Conservation (phyloP, 371 early-diverging fungal species). For the Syncephalastrum contaminatum region DNA sequence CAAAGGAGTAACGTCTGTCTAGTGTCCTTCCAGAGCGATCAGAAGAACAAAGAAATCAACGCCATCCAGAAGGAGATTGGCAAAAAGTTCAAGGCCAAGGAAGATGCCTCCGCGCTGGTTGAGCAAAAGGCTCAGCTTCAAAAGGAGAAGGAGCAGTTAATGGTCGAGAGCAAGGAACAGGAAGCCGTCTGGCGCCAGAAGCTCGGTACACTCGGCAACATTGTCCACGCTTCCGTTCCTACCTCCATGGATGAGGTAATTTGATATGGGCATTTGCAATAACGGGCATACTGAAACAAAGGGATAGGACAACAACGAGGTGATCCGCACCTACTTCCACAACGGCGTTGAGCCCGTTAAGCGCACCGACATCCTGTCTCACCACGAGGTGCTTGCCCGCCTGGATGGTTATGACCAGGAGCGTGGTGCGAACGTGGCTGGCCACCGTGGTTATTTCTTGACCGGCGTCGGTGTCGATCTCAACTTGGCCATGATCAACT, state of each 20-base stretch:
- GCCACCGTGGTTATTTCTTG: constrained; percentile 99
- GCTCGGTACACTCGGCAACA: constrained; percentile 89
- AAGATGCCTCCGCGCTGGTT: constrained; percentile 80
- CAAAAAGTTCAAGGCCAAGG: constrained; percentile 88
- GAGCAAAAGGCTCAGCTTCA: constrained; percentile 73
- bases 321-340: constrained; percentile 71
- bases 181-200: constrained; percentile 69
- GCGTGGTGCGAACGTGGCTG: constrained; percentile 95
- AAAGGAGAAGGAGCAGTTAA: constrained; percentile 69
- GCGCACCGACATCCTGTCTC: constrained; percentile 76
- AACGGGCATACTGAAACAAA: too few species aligned
- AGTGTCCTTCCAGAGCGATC: constrained; percentile 87
- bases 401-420: constrained; percentile 93
- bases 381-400: constrained; percentile 92
- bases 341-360: constrained; percentile 60
- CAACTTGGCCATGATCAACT: constrained; percentile 95
- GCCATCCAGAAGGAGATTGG: constrained; percentile 92
- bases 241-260: constrained; percentile 83
- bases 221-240: constrained; percentile 94
- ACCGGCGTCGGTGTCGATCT: constrained; percentile 95
- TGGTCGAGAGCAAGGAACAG: constrained; percentile 70
- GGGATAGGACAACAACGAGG: constrained; percentile 73
- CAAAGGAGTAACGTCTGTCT: too few species aligned
- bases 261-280: too few species aligned
- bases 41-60: constrained; percentile 89